Evolutionary conservation across 1,284 basidiomycete species (phyloP), one percentile per base, ranked within the genome.

Genomic region (Cryptococcus neoformans): DNA sequence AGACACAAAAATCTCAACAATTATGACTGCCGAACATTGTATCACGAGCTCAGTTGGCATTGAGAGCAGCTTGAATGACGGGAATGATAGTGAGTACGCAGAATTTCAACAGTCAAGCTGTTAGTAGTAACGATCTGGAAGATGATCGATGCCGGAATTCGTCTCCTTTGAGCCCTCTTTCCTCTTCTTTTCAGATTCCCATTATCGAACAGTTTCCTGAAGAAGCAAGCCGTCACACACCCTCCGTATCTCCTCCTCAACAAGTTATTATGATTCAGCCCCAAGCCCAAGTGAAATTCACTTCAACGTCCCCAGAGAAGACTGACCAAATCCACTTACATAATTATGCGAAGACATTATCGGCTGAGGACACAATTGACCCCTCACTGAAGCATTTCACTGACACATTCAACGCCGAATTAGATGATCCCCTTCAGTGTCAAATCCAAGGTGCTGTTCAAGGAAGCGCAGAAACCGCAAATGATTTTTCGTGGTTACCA

Each of bases 401-500:
- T 9, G 21, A 39, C 14, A 10, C 16, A 17, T n/a, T 21, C 4
- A 16, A n/a, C n/a, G 39, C 14, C 12, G 49, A 21, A 11, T n/a
- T n/a, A 3, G 14, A 10, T 4, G 49, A 11, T 35, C 3, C 11
- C 3, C 40, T 5, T 41, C 40, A 41, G 28, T 4, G 28, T 28
- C 3, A 4, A 28, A 28, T 4, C 4, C 28, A 28, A 28, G 28
- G 4, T 28, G 28, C 28, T 28, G n/a, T 44, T 14, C 34, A 49
- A 49, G 21, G 21, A 9, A 28, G 37, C 9, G 47, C 35, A 4
- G 34, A n/a, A 40, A 38, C 38, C n/a, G 9, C 28, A 36, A 12
- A 51, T 28, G 39, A n/a, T 37, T 28, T 51, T 16, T 34, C 49
- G 17, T 51, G 49, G 49, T 21, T 51, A 4, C 49, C 49, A n/a